Evolutionary conservation across 805 yeast species (phyloP), one percentile per base, ranked within the genome.

Genomic region (Candida vartiovaarae): DNA sequence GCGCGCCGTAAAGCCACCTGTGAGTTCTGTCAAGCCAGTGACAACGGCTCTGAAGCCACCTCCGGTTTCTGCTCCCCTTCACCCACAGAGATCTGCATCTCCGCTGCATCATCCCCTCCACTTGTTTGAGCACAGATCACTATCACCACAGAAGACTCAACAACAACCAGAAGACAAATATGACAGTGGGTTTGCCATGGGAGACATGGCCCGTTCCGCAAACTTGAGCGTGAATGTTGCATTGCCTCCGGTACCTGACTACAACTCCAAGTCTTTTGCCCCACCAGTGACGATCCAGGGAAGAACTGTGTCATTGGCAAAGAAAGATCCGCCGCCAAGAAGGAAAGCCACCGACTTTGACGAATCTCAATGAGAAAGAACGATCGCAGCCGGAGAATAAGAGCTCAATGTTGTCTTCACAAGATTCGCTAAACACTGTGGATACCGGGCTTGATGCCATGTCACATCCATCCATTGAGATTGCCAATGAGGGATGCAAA

Each of bases 231-330:
- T 53, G 27, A 38, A 29, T n/a, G 46, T 34, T 3, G 44, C 41
- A 10, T 34, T 56, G 4, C 62, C 62, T 4, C 60, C 61, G 3
- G 56, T 56, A 2, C 62, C 62, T 5, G 61, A 56, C 31, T 56
- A 54, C 39, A 56, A 55, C 38, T 41, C 55, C 4, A 44, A 37
- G 29, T 40, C 48, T 1, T 39, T 48, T 40, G 60, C 56, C 0
- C 62, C 60, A 3, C 60, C 60, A 7, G 53, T 54, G 9, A 57
- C 59, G 9, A 51, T 56, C n/a, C 52, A 57, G 28, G 61, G 62
- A 5, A 34, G 59, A 38, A 27, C 42, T 1, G 58, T 57, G 20
- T 54, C 61, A 1, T 23, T 56, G 45, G 48, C 49, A 4, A 48
- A 45, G 43, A 46, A 46, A 33, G 47, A 47, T 2, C 40, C 49